Percentiles rank a stretch among this genome's conserved stretches.
Conservation (phyloP, 176 grass and related monocot species). For the Bothriochloa decipiens region DNA sequence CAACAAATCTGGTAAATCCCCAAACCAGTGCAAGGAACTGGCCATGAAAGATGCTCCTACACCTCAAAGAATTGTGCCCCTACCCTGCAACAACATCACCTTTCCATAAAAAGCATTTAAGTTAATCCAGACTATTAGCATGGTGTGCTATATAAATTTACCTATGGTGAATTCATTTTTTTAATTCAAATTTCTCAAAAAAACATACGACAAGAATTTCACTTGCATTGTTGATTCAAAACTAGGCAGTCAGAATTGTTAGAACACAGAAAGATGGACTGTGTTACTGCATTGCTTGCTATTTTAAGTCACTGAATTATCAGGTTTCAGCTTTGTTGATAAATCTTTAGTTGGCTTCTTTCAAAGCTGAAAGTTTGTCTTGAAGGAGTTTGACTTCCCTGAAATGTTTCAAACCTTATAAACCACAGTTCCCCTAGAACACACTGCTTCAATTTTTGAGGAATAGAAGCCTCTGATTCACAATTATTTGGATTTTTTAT, state of each 20-base stretch:
- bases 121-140: not conserved
- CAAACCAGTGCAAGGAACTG: not conserved
- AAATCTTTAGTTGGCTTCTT: not conserved
- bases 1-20: not conserved
- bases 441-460: not conserved
- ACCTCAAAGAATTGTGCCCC: not conserved
- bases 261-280: not conserved
- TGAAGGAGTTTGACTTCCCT: not conserved
- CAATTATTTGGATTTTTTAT: not conserved
- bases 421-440: not conserved
- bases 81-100: not conserved
- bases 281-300: conserved; percentile 10
- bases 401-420: not conserved
- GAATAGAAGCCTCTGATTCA: not conserved
- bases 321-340: conserved; percentile 18
- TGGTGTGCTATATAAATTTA: not conserved
- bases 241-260: not conserved
- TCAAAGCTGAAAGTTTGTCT: conserved; percentile 3
- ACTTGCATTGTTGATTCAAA: not conserved
- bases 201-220: not conserved
- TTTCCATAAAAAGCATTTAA: not conserved
- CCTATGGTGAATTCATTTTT: not conserved
- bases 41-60: not conserved
- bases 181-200: not conserved
- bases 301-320: not conserved